Conservation (phyloP, 306 rosid species). For the Quercus cerris region DNA sequence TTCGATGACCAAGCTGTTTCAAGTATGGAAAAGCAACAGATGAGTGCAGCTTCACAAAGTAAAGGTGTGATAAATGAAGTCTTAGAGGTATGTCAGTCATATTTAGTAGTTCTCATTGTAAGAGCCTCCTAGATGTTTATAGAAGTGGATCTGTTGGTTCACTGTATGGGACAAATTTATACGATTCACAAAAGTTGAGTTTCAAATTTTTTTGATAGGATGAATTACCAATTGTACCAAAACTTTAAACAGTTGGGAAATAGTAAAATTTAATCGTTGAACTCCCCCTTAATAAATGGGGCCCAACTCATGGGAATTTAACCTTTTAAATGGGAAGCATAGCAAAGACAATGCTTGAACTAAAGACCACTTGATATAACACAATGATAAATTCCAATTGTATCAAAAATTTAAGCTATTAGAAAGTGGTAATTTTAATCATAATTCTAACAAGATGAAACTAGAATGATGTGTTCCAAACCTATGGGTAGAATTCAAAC, state of each 20-base stretch:
- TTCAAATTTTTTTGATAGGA: neutral
- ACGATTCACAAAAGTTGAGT: neutral
- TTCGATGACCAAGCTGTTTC: slow-evolving; percentile 84
- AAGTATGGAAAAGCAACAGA: slow-evolving; percentile 63
- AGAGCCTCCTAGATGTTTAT: neutral
- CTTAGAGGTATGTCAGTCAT: slow-evolving; percentile 58
- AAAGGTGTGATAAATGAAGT: slow-evolving; percentile 86
- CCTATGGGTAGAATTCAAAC: neutral
- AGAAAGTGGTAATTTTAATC: too few species aligned
- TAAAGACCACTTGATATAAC: too few species aligned
- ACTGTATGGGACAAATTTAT: neutral
- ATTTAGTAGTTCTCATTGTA: neutral
- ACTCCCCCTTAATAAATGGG: too few species aligned
- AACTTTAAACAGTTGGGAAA: too few species aligned
- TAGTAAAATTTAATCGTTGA: too few species aligned
- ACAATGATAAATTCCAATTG: too few species aligned
- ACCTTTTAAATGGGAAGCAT: too few species aligned
- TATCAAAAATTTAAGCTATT: too few species aligned
- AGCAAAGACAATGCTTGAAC: too few species aligned
- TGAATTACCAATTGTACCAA: too few species aligned
- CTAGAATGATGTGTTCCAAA: neutral
- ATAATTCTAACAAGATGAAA: neutral
- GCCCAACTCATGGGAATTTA: too few species aligned
- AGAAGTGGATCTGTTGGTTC: neutral
- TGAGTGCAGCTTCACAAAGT: slow-evolving; percentile 53